phyloP scores from a whole-genome alignment of 225 moss, liverwort and hornwort genomes.

The Thuidium tamariscinum region DNA sequence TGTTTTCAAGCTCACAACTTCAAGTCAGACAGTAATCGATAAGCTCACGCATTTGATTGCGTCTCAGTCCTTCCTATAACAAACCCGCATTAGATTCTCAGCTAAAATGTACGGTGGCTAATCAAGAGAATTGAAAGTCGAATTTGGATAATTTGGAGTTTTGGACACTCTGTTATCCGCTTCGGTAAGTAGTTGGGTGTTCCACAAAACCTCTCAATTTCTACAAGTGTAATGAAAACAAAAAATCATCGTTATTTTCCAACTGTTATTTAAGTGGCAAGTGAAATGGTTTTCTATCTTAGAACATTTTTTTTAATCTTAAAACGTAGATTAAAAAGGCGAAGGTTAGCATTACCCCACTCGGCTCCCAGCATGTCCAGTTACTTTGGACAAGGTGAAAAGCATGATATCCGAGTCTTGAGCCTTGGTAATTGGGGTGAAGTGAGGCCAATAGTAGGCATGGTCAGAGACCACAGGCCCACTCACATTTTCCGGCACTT shows the following conservation, averaged over 20 bases:
- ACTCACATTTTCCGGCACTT: slow-evolving; percentile 15
- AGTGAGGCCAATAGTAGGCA: slow-evolving; percentile 71
- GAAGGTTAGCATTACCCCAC: slow-evolving; percentile 24
- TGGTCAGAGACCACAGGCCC: slow-evolving; percentile 43
- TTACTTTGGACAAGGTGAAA: slow-evolving; percentile 59
- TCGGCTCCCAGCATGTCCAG: slow-evolving; percentile 65
- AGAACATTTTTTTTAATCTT: background rate
- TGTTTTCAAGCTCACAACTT: slow-evolving; percentile 10
- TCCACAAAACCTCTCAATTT: background rate
- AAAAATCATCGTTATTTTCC: background rate
- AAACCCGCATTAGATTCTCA: background rate
- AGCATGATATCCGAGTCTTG: slow-evolving; percentile 54
- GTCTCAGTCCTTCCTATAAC: background rate
- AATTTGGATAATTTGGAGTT: no score
- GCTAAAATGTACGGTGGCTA: background rate
- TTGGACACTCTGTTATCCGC: background rate
- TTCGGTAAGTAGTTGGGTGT: background rate
- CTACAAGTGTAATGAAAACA: background rate
- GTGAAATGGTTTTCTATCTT: background rate
- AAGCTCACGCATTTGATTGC: background rate
- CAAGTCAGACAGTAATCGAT: background rate
- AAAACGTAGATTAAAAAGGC: background rate
- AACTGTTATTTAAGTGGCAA: background rate
- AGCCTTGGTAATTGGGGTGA: slow-evolving; percentile 30
- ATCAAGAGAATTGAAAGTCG: background rate